These are phyloP conservation scores for Raphidocelis subcapitata DNA, from an alignment of 139 green algal genomes.

Conservation along the genomic window DNA sequence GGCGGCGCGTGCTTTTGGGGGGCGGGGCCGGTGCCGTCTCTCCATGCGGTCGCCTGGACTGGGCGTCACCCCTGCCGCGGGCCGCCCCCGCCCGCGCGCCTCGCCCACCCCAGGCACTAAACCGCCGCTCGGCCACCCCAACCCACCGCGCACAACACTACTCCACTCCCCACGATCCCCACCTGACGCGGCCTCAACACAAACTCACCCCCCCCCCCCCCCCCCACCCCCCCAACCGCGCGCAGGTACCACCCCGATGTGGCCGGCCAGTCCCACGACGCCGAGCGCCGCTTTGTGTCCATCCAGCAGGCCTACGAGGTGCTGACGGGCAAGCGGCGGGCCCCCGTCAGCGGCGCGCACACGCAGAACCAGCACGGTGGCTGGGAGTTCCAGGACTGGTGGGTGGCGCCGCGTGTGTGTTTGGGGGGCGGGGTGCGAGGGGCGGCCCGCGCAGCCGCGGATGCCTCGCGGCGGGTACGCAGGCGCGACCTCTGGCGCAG, in stretches of 20 bases:
- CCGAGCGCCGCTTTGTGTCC: constrained; percentile 33
- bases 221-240: background rate
- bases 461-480: no score
- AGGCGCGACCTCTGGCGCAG: no score
- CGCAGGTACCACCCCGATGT: constrained; percentile 43
- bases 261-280: constrained; percentile 11
- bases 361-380: constrained; percentile 1
- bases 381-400: constrained; percentile 52
- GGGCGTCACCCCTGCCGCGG: background rate
- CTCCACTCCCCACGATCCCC: background rate
- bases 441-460: no score
- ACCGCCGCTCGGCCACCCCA: background rate
- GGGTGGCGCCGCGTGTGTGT: background rate
- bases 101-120: background rate
- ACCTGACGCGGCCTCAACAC: background rate
- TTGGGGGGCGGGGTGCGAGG: background rate
- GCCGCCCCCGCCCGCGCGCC: background rate
- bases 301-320: constrained; percentile 48
- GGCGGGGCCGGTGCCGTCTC: background rate
- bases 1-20: background rate
- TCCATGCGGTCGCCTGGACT: no score
- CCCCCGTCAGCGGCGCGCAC: constrained; percentile 2
- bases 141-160: background rate
- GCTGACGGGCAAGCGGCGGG: constrained; percentile 19
- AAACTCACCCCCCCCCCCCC: background rate